Evolutionary conservation across 78 protist species (phyloP), one percentile per base, ranked within the genome.

Genomic region (Cavenderia fasciculata): DNA sequence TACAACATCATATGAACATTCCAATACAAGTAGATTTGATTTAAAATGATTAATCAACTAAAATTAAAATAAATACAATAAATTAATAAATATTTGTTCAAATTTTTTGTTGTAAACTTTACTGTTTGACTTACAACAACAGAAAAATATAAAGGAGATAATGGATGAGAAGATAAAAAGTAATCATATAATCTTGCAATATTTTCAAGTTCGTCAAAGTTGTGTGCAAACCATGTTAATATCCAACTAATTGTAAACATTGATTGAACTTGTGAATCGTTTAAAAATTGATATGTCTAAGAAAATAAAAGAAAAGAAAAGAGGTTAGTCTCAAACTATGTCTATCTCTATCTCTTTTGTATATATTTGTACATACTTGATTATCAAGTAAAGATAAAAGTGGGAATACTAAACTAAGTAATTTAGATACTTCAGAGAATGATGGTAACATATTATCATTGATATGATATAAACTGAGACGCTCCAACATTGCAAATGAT

Each of bases 171-270:
- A 10, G 93, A 52, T 38, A 87, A 44, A 40, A 87, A 76, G 40
- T 41, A 70, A 19, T 87, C 93, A 49, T 49, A 87, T 16, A 87
- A 38, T 65, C 93, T 40, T 41, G 86, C 62, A 12, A 71, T 79
- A 4, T 21, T 25, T 4, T 74, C 84, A 12, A 87, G n/a, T 31
- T 74, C 84, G 10, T 87, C 93, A 7, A 87, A 62, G 25, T 77
- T 77, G 27, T 87, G 93, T 34, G 93, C 59, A 65, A 87, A 87
- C 93, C 93, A 87, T n/a, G 93, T 87, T 18, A 87, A 27, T 44
- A 87, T 62, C 93, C 93, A 87, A 87, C 93, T 87, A 23, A 87
- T 61, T 14, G 93, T 63, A 61, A 87, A 87, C 56, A 77, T 29
- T 44, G 86, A 76, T 36, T 87, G 86, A 8, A 87, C 77, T 41